phyloP scores from a whole-genome alignment of 352 stramenopile species.

The Phytophthora sp. region DNA sequence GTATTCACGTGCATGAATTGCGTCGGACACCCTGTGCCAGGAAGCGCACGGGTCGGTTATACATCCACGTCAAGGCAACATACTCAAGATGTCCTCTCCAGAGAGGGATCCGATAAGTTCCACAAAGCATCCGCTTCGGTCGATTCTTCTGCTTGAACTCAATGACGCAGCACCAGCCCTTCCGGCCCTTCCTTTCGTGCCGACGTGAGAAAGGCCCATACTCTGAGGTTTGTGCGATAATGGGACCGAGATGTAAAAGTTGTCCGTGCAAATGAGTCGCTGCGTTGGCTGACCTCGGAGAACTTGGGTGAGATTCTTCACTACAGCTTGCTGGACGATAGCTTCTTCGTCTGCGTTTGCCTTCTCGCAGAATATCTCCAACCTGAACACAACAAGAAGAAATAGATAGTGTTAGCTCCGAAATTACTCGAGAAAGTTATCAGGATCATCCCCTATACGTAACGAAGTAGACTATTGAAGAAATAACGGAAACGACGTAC shows the following conservation, averaged over 20 bases:
- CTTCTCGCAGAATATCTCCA: not conserved
- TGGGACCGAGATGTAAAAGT: too few relatives aligned
- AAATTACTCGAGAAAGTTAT: too few relatives aligned
- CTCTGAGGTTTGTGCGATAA: not conserved
- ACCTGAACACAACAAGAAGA: too few relatives aligned
- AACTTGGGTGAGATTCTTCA: constrained; percentile 13
- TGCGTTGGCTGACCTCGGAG: constrained; percentile 5
- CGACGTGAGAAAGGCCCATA: not conserved
- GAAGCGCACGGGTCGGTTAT: not conserved
- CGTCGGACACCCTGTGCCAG: not conserved
- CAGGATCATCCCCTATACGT: too few relatives aligned
- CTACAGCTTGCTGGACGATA: constrained; percentile 2
- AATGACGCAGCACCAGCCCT: not conserved
- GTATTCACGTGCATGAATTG: not conserved
- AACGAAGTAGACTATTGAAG: too few relatives aligned
- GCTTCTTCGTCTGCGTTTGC: not conserved
- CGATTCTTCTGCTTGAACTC: not conserved
- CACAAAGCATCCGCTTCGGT: not conserved
- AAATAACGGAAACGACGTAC: too few relatives aligned
- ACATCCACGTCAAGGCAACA: not conserved
- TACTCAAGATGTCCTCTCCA: not conserved
- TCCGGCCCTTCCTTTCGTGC: not conserved
- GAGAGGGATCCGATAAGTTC: not conserved
- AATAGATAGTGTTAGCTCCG: too few relatives aligned
- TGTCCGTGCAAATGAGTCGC: not conserved